These are phyloP conservation scores for Xylaria sp. DNA, from an alignment of 2,329 filamentous ascomycete species.

Conservation along the genomic window DNA sequence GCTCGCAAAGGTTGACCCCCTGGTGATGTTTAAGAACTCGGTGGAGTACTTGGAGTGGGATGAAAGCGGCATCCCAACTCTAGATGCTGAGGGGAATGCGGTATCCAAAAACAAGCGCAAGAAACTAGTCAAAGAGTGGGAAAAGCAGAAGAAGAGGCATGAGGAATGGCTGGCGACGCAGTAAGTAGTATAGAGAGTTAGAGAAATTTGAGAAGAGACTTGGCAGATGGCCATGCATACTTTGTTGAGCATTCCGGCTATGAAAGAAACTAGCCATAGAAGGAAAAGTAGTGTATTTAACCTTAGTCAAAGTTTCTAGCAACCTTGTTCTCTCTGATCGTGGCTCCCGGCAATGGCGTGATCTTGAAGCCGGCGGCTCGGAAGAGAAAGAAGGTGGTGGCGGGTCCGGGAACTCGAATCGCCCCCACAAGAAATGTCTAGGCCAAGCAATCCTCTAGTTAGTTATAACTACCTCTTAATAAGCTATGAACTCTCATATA, in stretches of 20 bases:
- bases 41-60: slow-evolving; percentile 32
- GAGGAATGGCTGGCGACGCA: slow-evolving; percentile 31
- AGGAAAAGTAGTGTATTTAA: neutral
- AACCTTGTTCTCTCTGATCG: neutral
- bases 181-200: slow-evolving; percentile 2
- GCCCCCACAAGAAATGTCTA: slow-evolving; percentile 39
- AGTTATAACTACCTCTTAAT: slow-evolving; percentile 12
- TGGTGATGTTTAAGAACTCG: slow-evolving; percentile 26
- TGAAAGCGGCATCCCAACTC: slow-evolving; percentile 28
- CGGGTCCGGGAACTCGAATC: slow-evolving; percentile 10
- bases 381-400: slow-evolving; percentile 29
- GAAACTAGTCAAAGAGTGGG: slow-evolving; percentile 33
- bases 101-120: slow-evolving; percentile 31
- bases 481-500: slow-evolving; percentile 9
- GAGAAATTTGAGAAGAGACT: no score
- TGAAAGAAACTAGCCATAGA: neutral
- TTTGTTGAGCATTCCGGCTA: no score
- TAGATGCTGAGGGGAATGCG: slow-evolving; percentile 18
- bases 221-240: no score
- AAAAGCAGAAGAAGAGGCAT: slow-evolving; percentile 29
- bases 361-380: slow-evolving; percentile 36
- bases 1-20: slow-evolving; percentile 23
- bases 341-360: slow-evolving; percentile 41
- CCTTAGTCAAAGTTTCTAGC: no score
- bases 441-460: no score